phyloP scores from a whole-genome alignment of 2,329 filamentous ascomycete genomes.

The Penicillium frequentans region DNA sequence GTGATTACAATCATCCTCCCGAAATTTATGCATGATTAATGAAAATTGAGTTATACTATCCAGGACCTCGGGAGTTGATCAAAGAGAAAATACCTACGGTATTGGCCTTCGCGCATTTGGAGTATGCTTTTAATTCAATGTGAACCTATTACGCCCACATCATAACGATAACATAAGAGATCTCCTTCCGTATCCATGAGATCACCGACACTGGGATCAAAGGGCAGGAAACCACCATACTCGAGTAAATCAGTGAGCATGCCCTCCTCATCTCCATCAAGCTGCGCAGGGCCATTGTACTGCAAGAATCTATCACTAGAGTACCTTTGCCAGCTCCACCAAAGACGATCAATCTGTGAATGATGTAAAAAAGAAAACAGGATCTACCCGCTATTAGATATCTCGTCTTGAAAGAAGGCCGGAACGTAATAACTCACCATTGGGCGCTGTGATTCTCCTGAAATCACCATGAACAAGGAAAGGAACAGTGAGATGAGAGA shows the following conservation, averaged over 20 bases:
- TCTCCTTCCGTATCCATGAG: not conserved
- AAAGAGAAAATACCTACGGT: no score
- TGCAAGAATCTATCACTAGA: not conserved
- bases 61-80: no score
- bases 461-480: not conserved
- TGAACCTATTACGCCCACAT: not conserved
- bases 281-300: not conserved
- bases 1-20: no score
- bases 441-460: not conserved
- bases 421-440: not conserved
- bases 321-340: not conserved
- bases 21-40: no score
- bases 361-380: not conserved
- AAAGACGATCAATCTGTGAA: not conserved
- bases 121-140: no score
- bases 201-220: not conserved
- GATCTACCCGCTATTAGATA: not conserved
- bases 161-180: not conserved
- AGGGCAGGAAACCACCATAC: not conserved
- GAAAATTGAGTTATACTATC: no score
- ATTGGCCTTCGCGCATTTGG: no score
- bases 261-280: not conserved
- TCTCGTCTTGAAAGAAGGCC: no score
- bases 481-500: not conserved
- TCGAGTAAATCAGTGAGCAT: not conserved